Conservation (phyloP, 1,284 basidiomycete species). For the Sanghuangporus baumii region DNA sequence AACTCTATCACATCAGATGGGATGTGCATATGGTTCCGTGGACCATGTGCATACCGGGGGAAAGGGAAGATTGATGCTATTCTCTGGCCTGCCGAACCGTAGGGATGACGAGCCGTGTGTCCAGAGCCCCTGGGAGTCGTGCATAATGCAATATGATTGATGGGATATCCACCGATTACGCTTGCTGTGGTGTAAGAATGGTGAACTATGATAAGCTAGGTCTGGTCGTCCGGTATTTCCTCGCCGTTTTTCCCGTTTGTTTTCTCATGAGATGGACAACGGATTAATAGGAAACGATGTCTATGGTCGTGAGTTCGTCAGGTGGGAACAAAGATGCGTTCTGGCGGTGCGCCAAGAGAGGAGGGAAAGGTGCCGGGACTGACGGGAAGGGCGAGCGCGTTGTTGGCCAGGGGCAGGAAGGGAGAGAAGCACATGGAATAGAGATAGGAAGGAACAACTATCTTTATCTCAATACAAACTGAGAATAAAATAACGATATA, state of each 20-base stretch:
- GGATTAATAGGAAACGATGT: not conserved
- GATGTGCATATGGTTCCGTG: too few species aligned
- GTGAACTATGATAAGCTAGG: too few species aligned
- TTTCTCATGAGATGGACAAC: not conserved
- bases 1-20: too few species aligned
- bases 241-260: not conserved
- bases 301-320: not conserved
- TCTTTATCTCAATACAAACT: not conserved
- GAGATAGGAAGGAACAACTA: not conserved
- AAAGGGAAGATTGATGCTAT: too few species aligned
- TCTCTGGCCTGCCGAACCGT: not conserved
- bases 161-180: not conserved
- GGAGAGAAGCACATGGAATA: not conserved
- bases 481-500: not conserved
- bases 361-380: not conserved
- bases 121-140: too few species aligned
- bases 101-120: not conserved
- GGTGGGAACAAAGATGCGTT: not conserved
- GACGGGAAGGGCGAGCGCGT: not conserved
- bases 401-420: not conserved
- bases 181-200: not conserved
- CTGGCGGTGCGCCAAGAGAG: not conserved
- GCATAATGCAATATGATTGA: not conserved
- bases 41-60: too few species aligned
- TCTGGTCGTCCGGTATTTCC: too few species aligned